phyloP scores from a whole-genome alignment of 768 basidiomycete species.

The Lactarius hatsudake region DNA sequence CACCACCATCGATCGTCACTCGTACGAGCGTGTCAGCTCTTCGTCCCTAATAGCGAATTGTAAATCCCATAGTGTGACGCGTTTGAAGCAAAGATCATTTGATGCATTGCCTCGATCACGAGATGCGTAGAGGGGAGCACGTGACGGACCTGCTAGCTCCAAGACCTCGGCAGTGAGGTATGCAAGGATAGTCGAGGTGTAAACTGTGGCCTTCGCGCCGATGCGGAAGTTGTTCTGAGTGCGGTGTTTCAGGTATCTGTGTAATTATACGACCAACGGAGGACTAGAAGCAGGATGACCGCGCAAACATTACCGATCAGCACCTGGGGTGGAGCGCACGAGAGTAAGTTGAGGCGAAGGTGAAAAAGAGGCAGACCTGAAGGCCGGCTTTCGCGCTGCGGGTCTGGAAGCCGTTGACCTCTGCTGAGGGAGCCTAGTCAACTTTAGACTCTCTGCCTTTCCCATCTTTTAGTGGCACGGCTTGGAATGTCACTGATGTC shows the following conservation, averaged over 20 bases:
- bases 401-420: too few species aligned
- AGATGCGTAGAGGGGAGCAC: neutral
- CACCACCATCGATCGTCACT: neutral
- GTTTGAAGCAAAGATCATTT: neutral
- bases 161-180: neutral
- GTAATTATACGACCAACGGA: too few species aligned
- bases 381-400: too few species aligned
- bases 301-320: too few species aligned
- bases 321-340: too few species aligned
- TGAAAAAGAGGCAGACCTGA: too few species aligned
- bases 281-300: too few species aligned
- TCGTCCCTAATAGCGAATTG: neutral
- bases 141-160: neutral
- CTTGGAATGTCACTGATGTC: too few species aligned
- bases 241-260: neutral
- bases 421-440: too few species aligned
- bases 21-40: neutral
- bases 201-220: neutral
- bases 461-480: too few species aligned
- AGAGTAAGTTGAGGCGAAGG: too few species aligned
- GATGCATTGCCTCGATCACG: neutral
- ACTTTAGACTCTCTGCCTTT: too few species aligned
- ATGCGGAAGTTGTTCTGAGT: neutral
- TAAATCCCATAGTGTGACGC: neutral
- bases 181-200: neutral